Conservation (phyloP, 805 yeast species). For the Kodamaea kakaduensis region DNA sequence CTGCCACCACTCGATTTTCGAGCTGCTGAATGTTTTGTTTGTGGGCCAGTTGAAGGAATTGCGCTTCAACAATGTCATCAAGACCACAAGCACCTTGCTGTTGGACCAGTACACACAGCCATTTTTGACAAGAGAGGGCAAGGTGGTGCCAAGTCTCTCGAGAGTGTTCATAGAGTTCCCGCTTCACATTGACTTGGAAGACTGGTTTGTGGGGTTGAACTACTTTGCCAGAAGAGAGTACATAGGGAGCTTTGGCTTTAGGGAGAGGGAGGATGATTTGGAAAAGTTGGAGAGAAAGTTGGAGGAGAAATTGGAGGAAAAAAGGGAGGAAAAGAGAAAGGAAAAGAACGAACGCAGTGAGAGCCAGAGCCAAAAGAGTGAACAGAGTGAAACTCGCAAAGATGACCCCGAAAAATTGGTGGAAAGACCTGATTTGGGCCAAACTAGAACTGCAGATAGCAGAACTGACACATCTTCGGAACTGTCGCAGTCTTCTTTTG, state of each 20-base stretch:
- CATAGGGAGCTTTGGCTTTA: constrained; percentile 24
- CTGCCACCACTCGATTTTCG: constrained; percentile 59
- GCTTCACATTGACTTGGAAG: constrained; percentile 65
- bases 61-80: constrained; percentile 40
- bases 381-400: constrained; percentile 19
- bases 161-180: constrained; percentile 60
- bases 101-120: constrained; percentile 21
- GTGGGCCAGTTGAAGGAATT: constrained; percentile 55
- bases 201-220: constrained; percentile 67
- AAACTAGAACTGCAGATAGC: no score
- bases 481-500: no score
- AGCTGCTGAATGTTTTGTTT: constrained; percentile 54
- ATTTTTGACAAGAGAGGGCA: constrained; percentile 34
- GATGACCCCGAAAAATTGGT: background rate
- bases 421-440: background rate
- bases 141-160: constrained; percentile 27
- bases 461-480: background rate
- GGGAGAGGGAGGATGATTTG: background rate
- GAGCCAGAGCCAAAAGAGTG: constrained; percentile 7
- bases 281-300: background rate
- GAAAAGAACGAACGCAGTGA: constrained; percentile 1
- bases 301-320: constrained; percentile 20
- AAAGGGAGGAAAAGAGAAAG: background rate
- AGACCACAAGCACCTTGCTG: constrained; percentile 25
- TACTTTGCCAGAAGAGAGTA: constrained; percentile 62